Conservation (phyloP, 805 yeast genomes). For the Yarrowia porcina region DNA sequence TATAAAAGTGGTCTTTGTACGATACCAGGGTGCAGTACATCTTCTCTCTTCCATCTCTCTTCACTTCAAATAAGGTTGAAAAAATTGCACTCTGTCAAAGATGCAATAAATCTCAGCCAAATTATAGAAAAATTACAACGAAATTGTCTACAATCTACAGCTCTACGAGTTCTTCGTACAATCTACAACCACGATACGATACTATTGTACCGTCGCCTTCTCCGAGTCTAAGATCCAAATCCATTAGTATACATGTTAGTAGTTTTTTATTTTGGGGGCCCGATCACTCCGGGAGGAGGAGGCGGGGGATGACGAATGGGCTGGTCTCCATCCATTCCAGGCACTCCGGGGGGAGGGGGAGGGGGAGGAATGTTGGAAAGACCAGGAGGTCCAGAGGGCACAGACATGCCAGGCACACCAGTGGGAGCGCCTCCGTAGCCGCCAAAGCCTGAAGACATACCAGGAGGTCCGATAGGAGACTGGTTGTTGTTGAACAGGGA, state of each 20-base stretch:
- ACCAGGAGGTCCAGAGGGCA: slow-evolving; percentile 31
- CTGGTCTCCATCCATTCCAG: slow-evolving; percentile 27
- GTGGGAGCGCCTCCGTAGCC: slow-evolving; percentile 34
- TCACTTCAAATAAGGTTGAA: neutral
- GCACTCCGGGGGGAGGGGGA: slow-evolving; percentile 29
- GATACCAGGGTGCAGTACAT: too few relatives aligned
- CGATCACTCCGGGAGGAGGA: slow-evolving; percentile 26
- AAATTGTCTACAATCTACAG: too few relatives aligned
- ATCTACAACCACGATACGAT: too few relatives aligned
- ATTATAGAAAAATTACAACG: neutral
- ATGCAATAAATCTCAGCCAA: neutral
- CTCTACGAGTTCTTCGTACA: too few relatives aligned
- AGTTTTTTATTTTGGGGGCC: slow-evolving; percentile 26
- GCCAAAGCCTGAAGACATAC: slow-evolving; percentile 33
- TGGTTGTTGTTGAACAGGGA: slow-evolving; percentile 8
- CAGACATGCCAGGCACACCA: slow-evolving; percentile 32
- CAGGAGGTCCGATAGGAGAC: slow-evolving; percentile 34
- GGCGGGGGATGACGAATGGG: slow-evolving; percentile 26
- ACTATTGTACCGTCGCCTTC: too few relatives aligned
- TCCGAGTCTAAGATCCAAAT: slow-evolving; percentile 24
- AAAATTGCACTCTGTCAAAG: neutral
- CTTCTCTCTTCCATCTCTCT: too few relatives aligned
- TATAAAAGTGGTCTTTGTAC: too few relatives aligned
- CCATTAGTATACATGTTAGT: slow-evolving; percentile 26
- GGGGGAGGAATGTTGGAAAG: slow-evolving; percentile 27